phyloP scores from a whole-genome alignment of 305 asterid genomes.

The Euphrasia arctica region DNA sequence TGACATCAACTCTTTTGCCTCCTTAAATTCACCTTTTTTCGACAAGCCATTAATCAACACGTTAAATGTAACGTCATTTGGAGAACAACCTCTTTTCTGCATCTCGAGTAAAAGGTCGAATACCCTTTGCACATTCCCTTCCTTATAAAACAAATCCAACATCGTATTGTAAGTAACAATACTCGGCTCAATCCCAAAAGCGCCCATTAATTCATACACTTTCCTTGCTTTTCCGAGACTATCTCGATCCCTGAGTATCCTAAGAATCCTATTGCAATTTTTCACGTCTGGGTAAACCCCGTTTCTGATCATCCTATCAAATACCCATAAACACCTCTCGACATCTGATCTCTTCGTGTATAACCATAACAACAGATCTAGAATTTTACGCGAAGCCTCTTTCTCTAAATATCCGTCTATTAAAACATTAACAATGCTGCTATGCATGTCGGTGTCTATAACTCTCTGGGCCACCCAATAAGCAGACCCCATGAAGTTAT shows the following conservation, averaged over 20 bases:
- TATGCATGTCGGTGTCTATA: too few species aligned
- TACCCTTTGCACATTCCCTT: conserved; percentile 48
- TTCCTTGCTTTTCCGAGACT: conserved; percentile 41
- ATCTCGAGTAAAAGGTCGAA: conserved; percentile 51
- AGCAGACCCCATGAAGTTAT: conserved; percentile 55
- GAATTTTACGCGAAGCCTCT: conserved; percentile 39
- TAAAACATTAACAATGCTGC: conserved; percentile 43
- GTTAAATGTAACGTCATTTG: conserved; percentile 57
- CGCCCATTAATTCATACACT: conserved; percentile 48
- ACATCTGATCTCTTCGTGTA: conserved; percentile 44
- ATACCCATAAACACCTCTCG: conserved; percentile 43
- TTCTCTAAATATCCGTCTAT: conserved; percentile 42
- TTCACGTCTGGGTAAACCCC: conserved; percentile 60
- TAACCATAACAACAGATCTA: conserved; percentile 54
- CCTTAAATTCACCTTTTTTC: conserved; percentile 49
- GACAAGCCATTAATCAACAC: conserved; percentile 53
- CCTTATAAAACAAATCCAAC: conserved; percentile 56
- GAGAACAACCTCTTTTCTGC: conserved; percentile 44
- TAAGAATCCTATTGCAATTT: conserved; percentile 65
- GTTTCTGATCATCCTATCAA: conserved; percentile 51
- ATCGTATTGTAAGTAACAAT: conserved; percentile 63
- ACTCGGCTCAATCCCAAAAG: conserved; percentile 46
- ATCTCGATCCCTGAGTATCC: conserved; percentile 50
- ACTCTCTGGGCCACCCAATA: too few species aligned
- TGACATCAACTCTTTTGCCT: conserved; percentile 48